phyloP scores from a whole-genome alignment of 148 eudicot genomes.

The Heliosperma pusillum region DNA sequence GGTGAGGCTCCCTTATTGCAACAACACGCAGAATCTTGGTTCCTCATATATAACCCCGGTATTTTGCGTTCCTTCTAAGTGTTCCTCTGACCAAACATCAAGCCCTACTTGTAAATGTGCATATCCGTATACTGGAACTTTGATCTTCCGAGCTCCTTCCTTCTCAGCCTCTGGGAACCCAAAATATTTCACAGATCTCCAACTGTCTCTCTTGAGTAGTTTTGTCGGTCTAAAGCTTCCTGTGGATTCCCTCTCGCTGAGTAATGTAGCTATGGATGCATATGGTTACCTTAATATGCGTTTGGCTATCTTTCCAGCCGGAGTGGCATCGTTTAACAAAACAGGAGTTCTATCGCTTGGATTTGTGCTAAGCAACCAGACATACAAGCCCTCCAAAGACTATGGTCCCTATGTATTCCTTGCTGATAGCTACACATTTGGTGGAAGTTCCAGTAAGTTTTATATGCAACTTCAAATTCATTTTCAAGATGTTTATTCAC shows the following conservation, averaged over 20 bases:
- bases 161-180: conserved; percentile 45
- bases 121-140: conserved; percentile 60
- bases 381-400: conserved; percentile 41
- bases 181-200: conserved; percentile 31
- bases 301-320: conserved; percentile 57
- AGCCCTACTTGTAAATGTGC: conserved; percentile 82
- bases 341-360: conserved; percentile 53
- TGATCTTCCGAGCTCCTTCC: conserved; percentile 55
- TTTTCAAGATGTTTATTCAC: neutral
- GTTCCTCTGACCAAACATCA: conserved; percentile 40
- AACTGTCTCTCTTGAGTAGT: conserved; percentile 24
- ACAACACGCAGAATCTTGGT: conserved; percentile 15
- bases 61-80: conserved; percentile 37
- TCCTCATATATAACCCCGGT: conserved; percentile 43
- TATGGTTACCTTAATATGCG: conserved; percentile 38
- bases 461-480: neutral
- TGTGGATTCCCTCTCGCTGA: conserved; percentile 61
- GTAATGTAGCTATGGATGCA: conserved; percentile 34
- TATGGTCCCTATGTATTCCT: conserved; percentile 67
- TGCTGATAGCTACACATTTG: conserved; percentile 33
- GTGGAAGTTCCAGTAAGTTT: conserved; percentile 34
- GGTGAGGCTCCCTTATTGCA: conserved; percentile 34
- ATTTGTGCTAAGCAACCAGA: conserved; percentile 56
- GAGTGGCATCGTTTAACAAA: conserved; percentile 43
- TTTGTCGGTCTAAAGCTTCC: conserved; percentile 38